phyloP scores from a whole-genome alignment of 2,329 filamentous ascomycete genomes.

The Clathrospora elynae region DNA sequence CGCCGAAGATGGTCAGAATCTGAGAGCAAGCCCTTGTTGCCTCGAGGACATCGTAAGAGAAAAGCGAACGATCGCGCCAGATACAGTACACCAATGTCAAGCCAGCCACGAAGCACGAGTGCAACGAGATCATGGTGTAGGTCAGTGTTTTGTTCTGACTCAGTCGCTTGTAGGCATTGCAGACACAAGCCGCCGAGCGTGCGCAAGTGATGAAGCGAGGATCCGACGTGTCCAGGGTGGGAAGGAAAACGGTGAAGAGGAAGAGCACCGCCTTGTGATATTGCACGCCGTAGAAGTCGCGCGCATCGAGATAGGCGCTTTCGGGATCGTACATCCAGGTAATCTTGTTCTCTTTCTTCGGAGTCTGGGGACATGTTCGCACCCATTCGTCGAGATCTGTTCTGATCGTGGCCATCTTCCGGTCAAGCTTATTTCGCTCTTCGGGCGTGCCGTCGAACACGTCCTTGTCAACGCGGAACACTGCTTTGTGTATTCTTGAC shows the following conservation, averaged over 20 bases:
- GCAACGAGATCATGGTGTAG: slow-evolving; percentile 35
- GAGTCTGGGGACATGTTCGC: slow-evolving; percentile 23
- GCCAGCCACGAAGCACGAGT: slow-evolving; percentile 36
- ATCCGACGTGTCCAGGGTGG: slow-evolving; percentile 24
- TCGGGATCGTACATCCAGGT: slow-evolving; percentile 39
- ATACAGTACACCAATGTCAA: slow-evolving; percentile 35
- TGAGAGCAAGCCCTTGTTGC: slow-evolving; percentile 34
- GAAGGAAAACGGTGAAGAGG: slow-evolving; percentile 31
- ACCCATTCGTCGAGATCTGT: slow-evolving; percentile 30
- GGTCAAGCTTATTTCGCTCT: slow-evolving; percentile 23
- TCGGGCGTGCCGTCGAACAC: slow-evolving; percentile 17
- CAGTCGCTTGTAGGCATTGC: slow-evolving; percentile 31
- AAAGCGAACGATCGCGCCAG: slow-evolving; percentile 32
- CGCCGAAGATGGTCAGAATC: slow-evolving; percentile 34
- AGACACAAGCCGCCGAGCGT: slow-evolving; percentile 31
- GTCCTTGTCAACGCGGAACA: slow-evolving; percentile 34
- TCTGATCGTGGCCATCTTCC: slow-evolving; percentile 27
- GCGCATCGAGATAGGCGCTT: slow-evolving; percentile 25
- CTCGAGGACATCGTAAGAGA: slow-evolving; percentile 34
- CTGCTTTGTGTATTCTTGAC: slow-evolving; percentile 32
- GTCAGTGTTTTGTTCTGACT: slow-evolving; percentile 34
- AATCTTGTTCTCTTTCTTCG: slow-evolving; percentile 23
- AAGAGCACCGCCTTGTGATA: slow-evolving; percentile 37
- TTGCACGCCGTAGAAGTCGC: slow-evolving; percentile 35
- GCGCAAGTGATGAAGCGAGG: slow-evolving; percentile 30